Evolutionary conservation across 225 moss, liverwort and hornwort genomes (phyloP).

Genomic region (Marchantia paleacea): DNA sequence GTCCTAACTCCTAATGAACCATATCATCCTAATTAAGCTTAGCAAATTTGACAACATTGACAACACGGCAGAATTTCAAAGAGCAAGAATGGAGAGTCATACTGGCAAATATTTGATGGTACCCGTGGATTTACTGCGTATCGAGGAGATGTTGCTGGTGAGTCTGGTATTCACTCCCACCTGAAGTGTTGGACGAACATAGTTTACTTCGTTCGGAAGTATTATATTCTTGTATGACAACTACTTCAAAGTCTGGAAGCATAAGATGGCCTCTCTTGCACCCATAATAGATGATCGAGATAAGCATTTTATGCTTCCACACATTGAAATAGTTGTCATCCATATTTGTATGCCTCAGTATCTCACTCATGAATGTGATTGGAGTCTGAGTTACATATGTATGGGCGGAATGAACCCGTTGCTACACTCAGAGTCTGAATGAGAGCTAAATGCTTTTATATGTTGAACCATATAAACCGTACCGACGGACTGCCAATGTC

Average conservation of each 20-base stretch:
- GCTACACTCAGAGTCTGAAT: constrained; percentile 13
- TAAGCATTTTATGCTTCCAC: constrained; percentile 27
- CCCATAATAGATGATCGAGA: neutral
- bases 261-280: constrained; percentile 16
- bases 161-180: constrained; percentile 9
- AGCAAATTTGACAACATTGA: neutral
- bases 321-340: constrained; percentile 25
- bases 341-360: constrained; percentile 16
- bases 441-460: constrained; percentile 2
- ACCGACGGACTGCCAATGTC: neutral
- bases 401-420: constrained; percentile 4
- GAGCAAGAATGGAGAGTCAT: neutral
- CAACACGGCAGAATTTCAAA: neutral
- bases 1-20: neutral
- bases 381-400: constrained; percentile 12
- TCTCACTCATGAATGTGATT: constrained; percentile 13
- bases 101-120: neutral
- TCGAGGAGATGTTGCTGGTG: constrained; percentile 8
- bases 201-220: constrained; percentile 4
- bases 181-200: constrained; percentile 6
- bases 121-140: neutral
- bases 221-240: constrained; percentile 17
- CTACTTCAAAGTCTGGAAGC: constrained; percentile 28
- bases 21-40: neutral
- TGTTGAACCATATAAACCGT: constrained; percentile 12